Evolutionary conservation across 805 yeast species (phyloP).

Genomic region (Naumovozyma baii): DNA sequence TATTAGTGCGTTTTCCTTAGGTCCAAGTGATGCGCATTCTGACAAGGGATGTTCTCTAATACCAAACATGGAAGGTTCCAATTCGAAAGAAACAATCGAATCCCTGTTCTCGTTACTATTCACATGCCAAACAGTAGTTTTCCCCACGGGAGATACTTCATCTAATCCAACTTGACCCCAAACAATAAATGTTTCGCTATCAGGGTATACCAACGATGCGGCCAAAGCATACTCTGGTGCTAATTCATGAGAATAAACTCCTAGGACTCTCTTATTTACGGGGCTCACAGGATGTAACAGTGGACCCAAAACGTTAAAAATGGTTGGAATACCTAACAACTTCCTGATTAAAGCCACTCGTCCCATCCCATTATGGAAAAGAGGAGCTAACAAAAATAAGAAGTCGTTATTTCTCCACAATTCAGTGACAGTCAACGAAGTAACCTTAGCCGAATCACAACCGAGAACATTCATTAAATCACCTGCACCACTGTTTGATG

Average conservation of each 20-base stretch:
- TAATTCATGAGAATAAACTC: constrained; percentile 71
- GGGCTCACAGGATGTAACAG: constrained; percentile 81
- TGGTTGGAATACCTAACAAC: constrained; percentile 78
- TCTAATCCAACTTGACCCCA: constrained; percentile 90
- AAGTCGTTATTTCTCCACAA: constrained; percentile 39
- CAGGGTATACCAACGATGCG: constrained; percentile 44
- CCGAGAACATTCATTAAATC: constrained; percentile 78
- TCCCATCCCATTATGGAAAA: constrained; percentile 88
- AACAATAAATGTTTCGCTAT: constrained; percentile 65
- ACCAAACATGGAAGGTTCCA: constrained; percentile 74
- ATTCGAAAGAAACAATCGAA: constrained; percentile 33
- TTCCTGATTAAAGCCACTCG: constrained; percentile 71
- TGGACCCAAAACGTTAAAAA: constrained; percentile 92
- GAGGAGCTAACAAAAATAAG: constrained; percentile 83
- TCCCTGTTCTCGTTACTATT: constrained; percentile 24
- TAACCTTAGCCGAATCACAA: constrained; percentile 66
- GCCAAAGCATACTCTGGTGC: constrained; percentile 84
- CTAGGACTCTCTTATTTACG: constrained; percentile 68
- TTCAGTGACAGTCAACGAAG: constrained; percentile 47
- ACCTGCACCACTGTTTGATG: constrained; percentile 89
- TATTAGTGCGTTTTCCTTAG: constrained; percentile 67
- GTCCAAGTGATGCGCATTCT: constrained; percentile 75
- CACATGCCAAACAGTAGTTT: constrained; percentile 71
- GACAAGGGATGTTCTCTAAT: constrained; percentile 60
- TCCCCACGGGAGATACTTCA: constrained; percentile 86